Evolutionary conservation across 805 yeast species (phyloP).

Genomic region (Ogataea chonburiensis): DNA sequence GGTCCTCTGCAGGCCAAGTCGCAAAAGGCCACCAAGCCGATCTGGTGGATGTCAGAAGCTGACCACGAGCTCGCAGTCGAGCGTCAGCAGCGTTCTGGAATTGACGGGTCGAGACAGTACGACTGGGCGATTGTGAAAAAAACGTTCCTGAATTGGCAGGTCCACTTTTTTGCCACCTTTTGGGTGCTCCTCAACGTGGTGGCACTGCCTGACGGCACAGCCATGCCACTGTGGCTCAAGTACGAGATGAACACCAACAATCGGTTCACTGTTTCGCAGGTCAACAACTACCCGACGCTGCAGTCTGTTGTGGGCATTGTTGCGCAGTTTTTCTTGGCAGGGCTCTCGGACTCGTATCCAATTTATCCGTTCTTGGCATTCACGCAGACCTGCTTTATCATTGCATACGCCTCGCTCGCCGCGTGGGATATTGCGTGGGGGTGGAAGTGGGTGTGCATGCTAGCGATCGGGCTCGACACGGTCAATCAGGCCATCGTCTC

Average conservation of each 20-base stretch:
- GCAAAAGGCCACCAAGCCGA: conserved; percentile 23
- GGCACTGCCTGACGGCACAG: conserved; percentile 41
- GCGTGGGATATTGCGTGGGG: conserved; percentile 43
- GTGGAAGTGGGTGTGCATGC: conserved; percentile 40
- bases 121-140: conserved; percentile 43
- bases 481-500: conserved; percentile 42
- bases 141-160: conserved; percentile 53
- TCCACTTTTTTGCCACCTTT: conserved; percentile 51
- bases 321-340: conserved; percentile 39
- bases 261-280: conserved; percentile 34
- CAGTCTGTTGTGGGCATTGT: conserved; percentile 42
- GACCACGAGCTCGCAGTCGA: conserved; percentile 38
- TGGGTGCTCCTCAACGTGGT: conserved; percentile 45
- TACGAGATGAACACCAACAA: conserved; percentile 25
- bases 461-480: conserved; percentile 36
- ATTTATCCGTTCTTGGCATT: conserved; percentile 37
- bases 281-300: conserved; percentile 42
- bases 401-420: conserved; percentile 38
- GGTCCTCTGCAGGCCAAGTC: conserved; percentile 37
- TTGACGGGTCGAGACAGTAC: conserved; percentile 30
- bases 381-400: conserved; percentile 34
- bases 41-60: conserved; percentile 28
- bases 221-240: conserved; percentile 40
- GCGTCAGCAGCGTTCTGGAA: conserved; percentile 40
- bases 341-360: conserved; percentile 38